These are phyloP conservation scores for Populus tremula DNA, from an alignment of 345 rosid species.

Conservation along the genomic window DNA sequence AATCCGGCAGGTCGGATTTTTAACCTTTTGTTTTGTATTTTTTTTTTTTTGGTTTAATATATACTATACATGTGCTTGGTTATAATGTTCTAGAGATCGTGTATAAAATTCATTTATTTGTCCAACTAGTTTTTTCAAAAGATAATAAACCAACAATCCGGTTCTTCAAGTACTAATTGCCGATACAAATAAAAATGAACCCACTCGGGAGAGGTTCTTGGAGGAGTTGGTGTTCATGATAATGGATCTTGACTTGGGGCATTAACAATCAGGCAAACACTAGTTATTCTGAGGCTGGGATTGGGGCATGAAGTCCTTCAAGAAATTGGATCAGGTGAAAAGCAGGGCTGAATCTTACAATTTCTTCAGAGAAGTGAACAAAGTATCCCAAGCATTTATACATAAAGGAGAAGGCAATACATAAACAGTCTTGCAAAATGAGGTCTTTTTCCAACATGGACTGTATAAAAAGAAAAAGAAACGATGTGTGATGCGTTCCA, in stretches of 20 bases:
- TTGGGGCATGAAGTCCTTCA: slow-evolving; percentile 26
- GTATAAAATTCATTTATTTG: no score
- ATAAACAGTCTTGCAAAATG: not conserved
- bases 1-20: slow-evolving; percentile 70
- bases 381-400: slow-evolving; percentile 8
- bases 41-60: no score
- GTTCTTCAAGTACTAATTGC: no score
- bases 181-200: no score
- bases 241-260: slow-evolving; percentile 26
- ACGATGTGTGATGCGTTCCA: no score
- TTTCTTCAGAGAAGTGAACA: slow-evolving; percentile 20
- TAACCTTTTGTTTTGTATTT: no score
- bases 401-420: not conserved
- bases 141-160: no score
- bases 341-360: slow-evolving; percentile 15
- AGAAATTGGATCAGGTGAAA: slow-evolving; percentile 21
- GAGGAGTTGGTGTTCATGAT: slow-evolving; percentile 10
- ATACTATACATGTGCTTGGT: no score
- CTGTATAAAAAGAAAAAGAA: no score
- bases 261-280: slow-evolving; percentile 6
- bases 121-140: no score
- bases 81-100: no score
- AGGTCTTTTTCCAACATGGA: not conserved
- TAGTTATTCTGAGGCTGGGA: slow-evolving; percentile 9
- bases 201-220: not conserved